These are phyloP conservation scores for Gaultheria prostrata DNA, from an alignment of 148 eudicot genomes.

Conservation along the genomic window DNA sequence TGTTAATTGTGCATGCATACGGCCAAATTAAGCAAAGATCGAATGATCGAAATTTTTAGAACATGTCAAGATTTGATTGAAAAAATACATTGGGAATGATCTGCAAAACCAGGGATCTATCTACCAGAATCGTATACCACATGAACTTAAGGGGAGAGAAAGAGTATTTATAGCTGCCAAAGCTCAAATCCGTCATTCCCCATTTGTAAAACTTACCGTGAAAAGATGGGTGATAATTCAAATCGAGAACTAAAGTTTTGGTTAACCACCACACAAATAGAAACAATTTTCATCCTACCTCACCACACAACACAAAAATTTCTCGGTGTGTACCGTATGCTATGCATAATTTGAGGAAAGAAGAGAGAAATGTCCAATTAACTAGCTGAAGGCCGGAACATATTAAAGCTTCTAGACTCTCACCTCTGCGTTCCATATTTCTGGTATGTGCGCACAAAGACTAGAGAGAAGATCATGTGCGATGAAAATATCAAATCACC, in stretches of 20 bases:
- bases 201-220: neutral
- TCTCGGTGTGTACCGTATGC: no score
- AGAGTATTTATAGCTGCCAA: neutral
- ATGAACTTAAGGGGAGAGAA: neutral
- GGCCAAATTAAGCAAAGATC: neutral
- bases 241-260: neutral
- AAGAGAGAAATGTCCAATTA: neutral
- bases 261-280: neutral
- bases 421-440: constrained; percentile 90
- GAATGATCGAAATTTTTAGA: neutral
- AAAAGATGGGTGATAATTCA: neutral
- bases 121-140: neutral
- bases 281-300: neutral
- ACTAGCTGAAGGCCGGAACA: neutral
- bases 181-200: neutral
- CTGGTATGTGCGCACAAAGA: constrained; percentile 87
- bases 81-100: neutral
- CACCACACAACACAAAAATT: neutral
- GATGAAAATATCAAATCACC: constrained; percentile 98
- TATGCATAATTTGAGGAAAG: neutral
- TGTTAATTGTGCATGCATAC: neutral
- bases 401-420: neutral
- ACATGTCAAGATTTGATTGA: neutral
- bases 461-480: constrained; percentile 93
- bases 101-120: neutral